A percentile compares a stretch with the other conserved stretches of the same genome.
Evolutionary conservation across 2,329 filamentous ascomycete species (phyloP).

Genomic region (Blastomyces silverae): DNA sequence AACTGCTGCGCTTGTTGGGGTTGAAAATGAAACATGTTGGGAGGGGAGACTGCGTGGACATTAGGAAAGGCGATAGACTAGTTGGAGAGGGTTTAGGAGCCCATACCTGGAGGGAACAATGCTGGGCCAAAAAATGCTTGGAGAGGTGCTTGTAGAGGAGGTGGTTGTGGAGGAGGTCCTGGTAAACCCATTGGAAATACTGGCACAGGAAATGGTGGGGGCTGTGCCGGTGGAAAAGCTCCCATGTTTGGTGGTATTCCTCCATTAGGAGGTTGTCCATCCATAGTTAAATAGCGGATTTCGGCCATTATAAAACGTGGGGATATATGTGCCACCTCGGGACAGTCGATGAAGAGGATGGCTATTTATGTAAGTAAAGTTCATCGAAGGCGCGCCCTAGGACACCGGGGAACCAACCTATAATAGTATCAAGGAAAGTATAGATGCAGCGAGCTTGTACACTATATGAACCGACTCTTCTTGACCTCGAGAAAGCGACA

Average conservation of each 20-base stretch:
- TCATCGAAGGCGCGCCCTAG: not conserved
- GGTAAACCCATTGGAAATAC: not conserved
- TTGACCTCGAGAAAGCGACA: not conserved
- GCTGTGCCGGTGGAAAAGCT: constrained; percentile 10
- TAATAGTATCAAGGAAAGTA: not conserved
- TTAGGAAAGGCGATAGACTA: not conserved
- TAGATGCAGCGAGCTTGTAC: not conserved
- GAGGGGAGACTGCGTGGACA: not conserved
- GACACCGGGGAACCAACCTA: not conserved
- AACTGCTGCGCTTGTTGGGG: constrained; percentile 7
- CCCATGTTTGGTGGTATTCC: constrained; percentile 26
- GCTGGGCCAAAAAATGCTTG: constrained; percentile 3
- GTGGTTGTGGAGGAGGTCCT: constrained; percentile 2
- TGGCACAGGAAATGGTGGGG: constrained; percentile 8
- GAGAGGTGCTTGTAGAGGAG: constrained; percentile 16
- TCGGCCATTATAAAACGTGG: constrained; percentile 10
- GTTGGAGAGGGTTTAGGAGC: not conserved
- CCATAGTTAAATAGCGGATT: constrained; percentile 27
- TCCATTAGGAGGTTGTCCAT: constrained; percentile 29
- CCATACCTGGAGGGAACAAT: constrained; percentile 1
- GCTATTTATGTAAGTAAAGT: not conserved
- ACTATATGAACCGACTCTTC: not conserved
- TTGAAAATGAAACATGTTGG: not conserved
- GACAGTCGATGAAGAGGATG: not conserved
- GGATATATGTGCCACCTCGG: not conserved